Evolutionary conservation across 805 yeast genomes (phyloP), one percentile per base, ranked within the genome.

Genomic region (Candida broadrunensis): DNA sequence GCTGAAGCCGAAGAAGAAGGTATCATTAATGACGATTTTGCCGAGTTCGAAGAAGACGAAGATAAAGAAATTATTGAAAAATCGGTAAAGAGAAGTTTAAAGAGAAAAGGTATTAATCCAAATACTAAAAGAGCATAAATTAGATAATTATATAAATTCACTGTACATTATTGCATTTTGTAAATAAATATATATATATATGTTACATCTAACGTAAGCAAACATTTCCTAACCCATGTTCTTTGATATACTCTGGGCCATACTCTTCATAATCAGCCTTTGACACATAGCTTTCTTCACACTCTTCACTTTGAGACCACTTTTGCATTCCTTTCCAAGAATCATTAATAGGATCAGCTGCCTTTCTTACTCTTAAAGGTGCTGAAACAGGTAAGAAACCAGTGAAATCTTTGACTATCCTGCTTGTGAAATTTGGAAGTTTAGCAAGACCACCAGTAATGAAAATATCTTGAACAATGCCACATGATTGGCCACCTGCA

Each of bases 301-400:
- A 71, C 7, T 29, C 32, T 1, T 63, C 72, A 17, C 75, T 70
- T 2, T 52, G 51, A 5, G 90, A 69, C 86, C 96, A 87, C 52
- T 77, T 75, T 11, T 87, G 81, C 95, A 93, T 89, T 21, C 99
- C 99, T 53, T 72, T 82, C 98, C 99, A 93, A 1, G 97, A 79
- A 60, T 91, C 99, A 23, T 77, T 54, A 1, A 77, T 50, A 2
- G 96, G 91, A 57, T 87, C 81, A 2, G 61, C 48, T 0, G 96
- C 93, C 14, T 63, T 55, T 41, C 83, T 66, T 1, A 90, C 84
- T 4, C 70, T 63, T 26, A 90, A 63, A 0, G 78, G 74, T 0
- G 85, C 65, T 1, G 78, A 84, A 2, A 72, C 73, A 0, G 98
- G 98, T 38, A 93, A 65, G 44, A 85, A 77, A 7, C 78, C 65